Percentiles rank a stretch among this genome's conserved stretches.
phyloP scores from a whole-genome alignment of 345 rosid genomes.

The Hypericum perforatum region DNA sequence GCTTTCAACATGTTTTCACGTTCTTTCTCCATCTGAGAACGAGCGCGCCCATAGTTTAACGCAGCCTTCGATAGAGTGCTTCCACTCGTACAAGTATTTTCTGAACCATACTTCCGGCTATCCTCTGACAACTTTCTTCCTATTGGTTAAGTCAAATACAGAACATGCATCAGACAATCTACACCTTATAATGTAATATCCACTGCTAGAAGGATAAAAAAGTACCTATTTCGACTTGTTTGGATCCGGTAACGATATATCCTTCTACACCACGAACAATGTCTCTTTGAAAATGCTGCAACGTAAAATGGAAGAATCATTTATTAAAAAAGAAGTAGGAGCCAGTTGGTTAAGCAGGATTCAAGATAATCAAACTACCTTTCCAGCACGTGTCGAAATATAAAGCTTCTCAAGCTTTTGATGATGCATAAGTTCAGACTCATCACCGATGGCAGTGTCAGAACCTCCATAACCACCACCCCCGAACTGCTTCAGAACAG shows the following conservation, averaged over 20 bases:
- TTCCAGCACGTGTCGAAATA: slow-evolving; percentile 79
- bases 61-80: slow-evolving; percentile 70
- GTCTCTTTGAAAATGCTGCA: slow-evolving; percentile 87
- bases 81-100: slow-evolving; percentile 82
- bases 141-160: slow-evolving; percentile 15
- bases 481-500: slow-evolving; percentile 88
- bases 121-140: slow-evolving; percentile 85
- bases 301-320: slow-evolving; percentile 9
- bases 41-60: slow-evolving; percentile 47
- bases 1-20: slow-evolving; percentile 72
- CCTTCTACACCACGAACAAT: slow-evolving; percentile 94
- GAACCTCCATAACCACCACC: slow-evolving; percentile 81
- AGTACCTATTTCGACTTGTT: slow-evolving; percentile 87
- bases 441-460: slow-evolving; percentile 57
- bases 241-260: slow-evolving; percentile 68
- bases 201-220: slow-evolving; percentile 5
- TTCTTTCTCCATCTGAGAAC: slow-evolving; percentile 83
- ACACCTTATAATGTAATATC: slow-evolving; percentile 1
- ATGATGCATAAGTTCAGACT: slow-evolving; percentile 65
- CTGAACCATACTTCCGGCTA: slow-evolving; percentile 78
- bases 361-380: slow-evolving; percentile 36
- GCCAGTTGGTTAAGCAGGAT: neutral
- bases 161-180: slow-evolving; percentile 6
- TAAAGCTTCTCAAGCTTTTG: slow-evolving; percentile 87
- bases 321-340: slow-evolving; percentile 7